Evolutionary conservation across 2,329 filamentous ascomycete species (phyloP), one percentile per base, ranked within the genome.

Genomic region (Aureobasidium vineae): DNA sequence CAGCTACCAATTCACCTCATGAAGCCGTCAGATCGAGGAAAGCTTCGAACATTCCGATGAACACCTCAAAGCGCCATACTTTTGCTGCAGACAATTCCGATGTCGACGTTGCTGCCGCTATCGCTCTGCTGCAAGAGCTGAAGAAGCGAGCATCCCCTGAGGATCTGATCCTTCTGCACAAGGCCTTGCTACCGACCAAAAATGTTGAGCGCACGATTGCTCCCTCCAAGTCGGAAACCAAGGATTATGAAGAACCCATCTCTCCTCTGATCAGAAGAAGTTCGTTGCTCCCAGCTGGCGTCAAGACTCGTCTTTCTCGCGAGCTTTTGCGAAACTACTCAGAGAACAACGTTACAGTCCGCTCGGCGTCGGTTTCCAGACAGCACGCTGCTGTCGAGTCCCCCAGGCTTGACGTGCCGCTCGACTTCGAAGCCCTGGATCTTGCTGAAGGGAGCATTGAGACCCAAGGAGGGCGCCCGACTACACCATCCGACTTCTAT

Each of bases 141-240:
- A 80, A 79, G 71, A 82, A 79, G 71, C 80, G 75, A 50, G 81
- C 79, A 1, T 78, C 79, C 6, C 80, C 80, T 1, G 80, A 82
- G 63, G 79, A 83, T 66, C 73, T 83, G 38, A 80, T 79, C 28
- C 79, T 80, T 36, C 68, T 77, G 36, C 76, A 78, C 68, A 71
- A 73, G 66, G 76, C 76, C 13, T 69, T 78, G 26, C 68, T 77
- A 13, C 76, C 76, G 1, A 73, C 72, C 33, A 75, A 72, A 65
- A 71, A 74, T 23, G 70, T 70, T 13, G 71, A 71, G 33, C 63
- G 67, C 0, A 65, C 69, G 1, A 63, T 63, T 15, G 66, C 69
- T 26, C 45, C 49, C n/a, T 41, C 50, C 7, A 54, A 45, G 15
- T 26, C 57, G 7, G 65, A 61, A 26, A n/a, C 28, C 13, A 49